These are phyloP conservation scores for Discostella stelligeroides DNA, from an alignment of 108 stramenopile genomes.

Conservation along the genomic window DNA sequence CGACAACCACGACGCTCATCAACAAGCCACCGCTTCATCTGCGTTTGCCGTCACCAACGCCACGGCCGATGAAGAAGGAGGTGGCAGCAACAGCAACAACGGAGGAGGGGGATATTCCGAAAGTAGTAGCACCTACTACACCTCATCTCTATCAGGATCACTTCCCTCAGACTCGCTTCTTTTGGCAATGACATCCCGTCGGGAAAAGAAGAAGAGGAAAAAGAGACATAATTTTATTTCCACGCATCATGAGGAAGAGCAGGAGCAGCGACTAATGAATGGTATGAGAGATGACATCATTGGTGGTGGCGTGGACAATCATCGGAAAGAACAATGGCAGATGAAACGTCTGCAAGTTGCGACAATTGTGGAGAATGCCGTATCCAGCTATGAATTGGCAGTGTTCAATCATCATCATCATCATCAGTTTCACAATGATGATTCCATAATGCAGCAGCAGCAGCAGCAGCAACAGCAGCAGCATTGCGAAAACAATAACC, in stretches of 20 bases:
- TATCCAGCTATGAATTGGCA: constrained; percentile 25
- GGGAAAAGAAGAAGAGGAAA: too few relatives aligned
- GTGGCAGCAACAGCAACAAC: neutral
- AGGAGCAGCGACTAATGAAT: too few relatives aligned
- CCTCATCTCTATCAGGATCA: constrained; percentile 40
- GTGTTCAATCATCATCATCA: constrained; percentile 9
- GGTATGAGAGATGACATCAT: too few relatives aligned
- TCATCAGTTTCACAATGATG: too few relatives aligned
- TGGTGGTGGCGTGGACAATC: too few relatives aligned
- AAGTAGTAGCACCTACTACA: neutral
- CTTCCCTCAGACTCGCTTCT: constrained; percentile 20
- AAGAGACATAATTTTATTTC: constrained; percentile 1
- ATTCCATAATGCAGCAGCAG: too few relatives aligned
- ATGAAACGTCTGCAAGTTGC: constrained; percentile 13
- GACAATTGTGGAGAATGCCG: constrained; percentile 22
- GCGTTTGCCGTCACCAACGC: neutral
- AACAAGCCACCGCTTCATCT: too few relatives aligned
- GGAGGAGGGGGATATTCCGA: too few relatives aligned
- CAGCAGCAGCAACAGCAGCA: neutral
- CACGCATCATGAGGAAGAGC: neutral
- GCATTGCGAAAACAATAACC: neutral
- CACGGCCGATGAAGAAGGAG: too few relatives aligned
- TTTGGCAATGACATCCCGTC: constrained; percentile 5
- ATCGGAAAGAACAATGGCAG: constrained; percentile 17
- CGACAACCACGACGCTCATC: too few relatives aligned